Base-by-base conservation (phyloP, 2,329 filamentous ascomycete genomes). In the Aciculosporium take region DNA sequence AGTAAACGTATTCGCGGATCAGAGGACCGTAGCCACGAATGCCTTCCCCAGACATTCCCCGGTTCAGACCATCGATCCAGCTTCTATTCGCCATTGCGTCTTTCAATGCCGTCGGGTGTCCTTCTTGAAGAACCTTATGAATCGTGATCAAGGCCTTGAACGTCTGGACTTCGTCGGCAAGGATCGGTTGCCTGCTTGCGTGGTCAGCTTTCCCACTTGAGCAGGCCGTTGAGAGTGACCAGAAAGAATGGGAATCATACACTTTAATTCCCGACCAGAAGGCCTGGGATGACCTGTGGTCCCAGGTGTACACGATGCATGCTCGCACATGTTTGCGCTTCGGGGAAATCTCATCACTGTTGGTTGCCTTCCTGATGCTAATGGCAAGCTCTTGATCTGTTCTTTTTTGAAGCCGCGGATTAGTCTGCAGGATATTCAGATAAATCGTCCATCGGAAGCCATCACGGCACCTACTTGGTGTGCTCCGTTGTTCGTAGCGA, bases 211-310 rank as follows among this genome's bases (percentile, higher is more conserved):
- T 9, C 25, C 7, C 9, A 32, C 13, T 34, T 5, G 8, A 2
- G 7, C 13, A 21, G n/a, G 23, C 18, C 29, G 33, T 39, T 10
- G 17, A 15, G 31, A 41, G 9, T 27, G 39, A n/a, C n/a, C n/a
- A n/a, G n/a, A n/a, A n/a, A n/a, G n/a, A 28, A 23, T 32, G 38
- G 41, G 34, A 34, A 68, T 72, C 81, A 52, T 74, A 93, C 82
- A 96, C 88, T 77, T 98, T 98, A 74, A 98, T 93, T 59, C 88
- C 89, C 43, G 85, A 79, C 91, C 91, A 98, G 63, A 98, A 98
- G 57, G 88, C 85, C 58, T 79, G 73, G 32, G 88, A 94, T 49
- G 83, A 94, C 67, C 94, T 93, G 69, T 98, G 87, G 65, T 98
- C 91, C 91, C 91, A 98, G 45, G 89, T 96, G 63, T 96, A 96